Base-by-base conservation (phyloP, 1,284 basidiomycete species). In the Tilletia horrida region DNA sequence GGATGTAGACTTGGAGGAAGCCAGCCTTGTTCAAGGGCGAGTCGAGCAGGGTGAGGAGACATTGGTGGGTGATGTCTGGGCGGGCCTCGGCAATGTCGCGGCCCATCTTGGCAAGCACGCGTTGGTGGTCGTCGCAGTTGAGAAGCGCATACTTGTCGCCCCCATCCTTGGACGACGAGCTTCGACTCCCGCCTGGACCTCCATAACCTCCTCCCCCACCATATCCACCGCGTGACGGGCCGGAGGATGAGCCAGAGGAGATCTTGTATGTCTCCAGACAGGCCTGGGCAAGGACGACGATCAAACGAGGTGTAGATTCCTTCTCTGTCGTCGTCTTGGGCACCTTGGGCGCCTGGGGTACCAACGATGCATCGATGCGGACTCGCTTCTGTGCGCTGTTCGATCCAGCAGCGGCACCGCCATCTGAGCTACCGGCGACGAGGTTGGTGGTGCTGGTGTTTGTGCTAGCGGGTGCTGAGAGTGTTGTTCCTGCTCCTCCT, bases 111-210 rank as follows among this genome's bases (percentile, higher is more conserved):
- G 96, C 95, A 69, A 99, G 85, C 71, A 99, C 96, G 63, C 95
- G 93, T 83, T 99, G 95, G 84, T 98, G 95, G 67, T 99, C 95
- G 83, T 99, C 95, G 83, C 96, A 98, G 84, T 99, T 99, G 74
- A 99, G 84, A 68, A 99, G 85, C 18, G 93, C 93, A 83, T 97
- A 97, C 84, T 97, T 97, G 72, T 93, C 92, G 7, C 75, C 76
- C 0, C 73, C 75, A 50, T 77, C 78, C 63, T 77, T 77, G 65
- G 64, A 66, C n/a, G 55, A 25, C 62, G 67, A 67, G 16, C 74
- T 40, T 31, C 65, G 64, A 29, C 71, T 66, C 1, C 84, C 86
- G 3, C 85, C 85, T 52, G 85, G 85, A 13, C 69, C 52, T 45
- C 83, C 81, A 16, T 42, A 35, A 8, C 44, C 63, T 7, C 45